Evolutionary conservation across 2,329 filamentous ascomycete species (phyloP).

Genomic region (Cordyceps tenuipes): DNA sequence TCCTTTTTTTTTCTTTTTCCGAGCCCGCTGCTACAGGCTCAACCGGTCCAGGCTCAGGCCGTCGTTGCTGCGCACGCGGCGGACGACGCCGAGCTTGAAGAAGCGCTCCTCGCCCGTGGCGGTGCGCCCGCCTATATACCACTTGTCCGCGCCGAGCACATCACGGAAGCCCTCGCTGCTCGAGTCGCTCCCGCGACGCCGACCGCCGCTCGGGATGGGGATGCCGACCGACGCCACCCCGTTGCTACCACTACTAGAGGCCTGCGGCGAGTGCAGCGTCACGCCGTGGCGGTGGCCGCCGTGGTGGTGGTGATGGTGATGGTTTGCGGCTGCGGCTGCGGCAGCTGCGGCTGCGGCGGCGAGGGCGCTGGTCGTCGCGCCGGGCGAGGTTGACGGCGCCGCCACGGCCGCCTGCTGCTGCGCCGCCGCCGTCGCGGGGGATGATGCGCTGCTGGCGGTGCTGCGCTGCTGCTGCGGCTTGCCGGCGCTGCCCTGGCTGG

Average conservation of each 20-base stretch:
- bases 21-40: conserved; percentile 49
- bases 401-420: conserved; percentile 1
- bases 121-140: conserved; percentile 73
- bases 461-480: conserved; percentile 12
- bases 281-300: conserved; percentile 9
- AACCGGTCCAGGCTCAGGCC: conserved; percentile 65
- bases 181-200: conserved; percentile 64
- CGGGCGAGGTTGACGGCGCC: conserved; percentile 3
- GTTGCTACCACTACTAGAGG: too few species aligned
- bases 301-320: background rate
- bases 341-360: conserved; percentile 1
- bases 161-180: conserved; percentile 70
- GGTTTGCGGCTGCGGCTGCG: background rate
- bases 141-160: conserved; percentile 63
- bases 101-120: conserved; percentile 71
- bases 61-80: conserved; percentile 64
- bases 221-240: conserved; percentile 18
- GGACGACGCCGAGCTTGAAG: conserved; percentile 71
- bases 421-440: conserved; percentile 4
- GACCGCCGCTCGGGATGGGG: conserved; percentile 30
- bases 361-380: background rate
- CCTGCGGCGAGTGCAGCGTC: too few species aligned
- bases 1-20: background rate
- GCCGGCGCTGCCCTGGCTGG: conserved; percentile 26
- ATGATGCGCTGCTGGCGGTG: background rate